Base-by-base conservation (phyloP, 495 filamentous ascomycete species). In the Aspergillus sparsus region DNA sequence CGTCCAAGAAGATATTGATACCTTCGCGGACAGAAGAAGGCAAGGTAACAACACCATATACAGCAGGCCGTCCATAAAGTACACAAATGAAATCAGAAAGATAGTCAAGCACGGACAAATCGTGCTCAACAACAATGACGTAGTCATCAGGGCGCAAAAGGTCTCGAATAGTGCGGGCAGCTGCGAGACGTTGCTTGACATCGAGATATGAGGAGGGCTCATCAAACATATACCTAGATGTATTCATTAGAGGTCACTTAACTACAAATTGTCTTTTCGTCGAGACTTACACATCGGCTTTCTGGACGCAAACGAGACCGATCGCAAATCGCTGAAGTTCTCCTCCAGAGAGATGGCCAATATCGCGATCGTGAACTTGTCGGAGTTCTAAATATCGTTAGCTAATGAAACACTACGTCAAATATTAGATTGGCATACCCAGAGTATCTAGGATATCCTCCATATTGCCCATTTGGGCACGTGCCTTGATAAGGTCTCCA, bases 1-100 rank as follows among this genome's bases (percentile, higher is more conserved):
- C 94, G 68, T 98, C 94, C 33, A 98, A 81, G 86, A 98, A 98
- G 74, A 98, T 97, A 77, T 98, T 98, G 85, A 98, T 98, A 68
- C 94, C 94, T 85, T 98, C 95, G 64, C 94, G 91, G 49, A 98
- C 95, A 2, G 94, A 98, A 58, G 93, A 82, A 47, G 94, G 94
- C 45, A 98, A 82, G 27, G 94, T 97, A n/a, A 98, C 95, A 10
- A 98, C 94, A 86, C 94, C 94, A 63, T 98, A 98, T 51, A 94
- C 88, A 36, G 93, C 94, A 32, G 94, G 95, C 71, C 88, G 86
- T 58, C 94, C 95, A 70, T 98, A 98, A 18, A 98, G 87, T 55
- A 96, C 90, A 71, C 95, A 98, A 70, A 98, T 91, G 74, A 93
- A 98, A 77, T 98, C 94, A 44, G 95, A 98, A 49, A 98, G 87